These are phyloP conservation scores for Ramularia endophylla DNA, from an alignment of 2,329 filamentous ascomycete species.

Conservation along the genomic window DNA sequence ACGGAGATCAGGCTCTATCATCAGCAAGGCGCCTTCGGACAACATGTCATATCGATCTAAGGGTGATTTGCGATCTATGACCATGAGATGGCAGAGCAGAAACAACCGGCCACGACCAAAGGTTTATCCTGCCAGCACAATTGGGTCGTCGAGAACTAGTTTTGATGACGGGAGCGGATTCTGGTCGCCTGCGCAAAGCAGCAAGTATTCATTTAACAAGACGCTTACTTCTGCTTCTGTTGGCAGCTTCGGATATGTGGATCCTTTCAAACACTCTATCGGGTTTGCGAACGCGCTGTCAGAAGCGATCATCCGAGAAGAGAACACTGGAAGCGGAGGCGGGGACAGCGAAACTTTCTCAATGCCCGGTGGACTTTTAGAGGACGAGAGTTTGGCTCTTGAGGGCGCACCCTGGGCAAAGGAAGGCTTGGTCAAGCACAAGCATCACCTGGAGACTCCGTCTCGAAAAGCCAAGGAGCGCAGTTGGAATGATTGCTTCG, in stretches of 20 bases:
- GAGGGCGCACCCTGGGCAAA: conserved; percentile 97
- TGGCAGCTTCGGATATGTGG: conserved; percentile 68
- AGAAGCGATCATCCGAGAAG: conserved; percentile 92
- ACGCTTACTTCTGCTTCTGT: conserved; percentile 89
- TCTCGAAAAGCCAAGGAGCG: conserved; percentile 92
- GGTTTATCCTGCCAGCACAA: conserved; percentile 68
- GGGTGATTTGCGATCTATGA: conserved; percentile 57
- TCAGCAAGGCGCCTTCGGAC: conserved; percentile 91
- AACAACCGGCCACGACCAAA: conserved; percentile 69
- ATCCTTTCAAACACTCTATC: conserved; percentile 87
- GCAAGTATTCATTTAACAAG: conserved; percentile 84
- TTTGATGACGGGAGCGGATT: conserved; percentile 85
- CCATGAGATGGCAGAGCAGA: conserved; percentile 61
- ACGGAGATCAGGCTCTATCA: conserved; percentile 79
- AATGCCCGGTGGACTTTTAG: conserved; percentile 52
- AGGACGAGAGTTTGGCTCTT: conserved; percentile 88
- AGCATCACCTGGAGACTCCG: conserved; percentile 85
- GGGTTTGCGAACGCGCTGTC: conserved; percentile 95
- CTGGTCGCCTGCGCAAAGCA: conserved; percentile 88
- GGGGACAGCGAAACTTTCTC: conserved; percentile 32
- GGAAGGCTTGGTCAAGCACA: conserved; percentile 92
- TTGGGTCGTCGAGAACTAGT: conserved; percentile 88
- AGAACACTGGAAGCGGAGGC: conserved; percentile 50
- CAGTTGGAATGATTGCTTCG: conserved; percentile 93
- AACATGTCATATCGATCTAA: conserved; percentile 60